Evolutionary conservation across 2,329 filamentous ascomycete species (phyloP), one percentile per base, ranked within the genome.

Genomic region (Pestalotiopsis sp.): DNA sequence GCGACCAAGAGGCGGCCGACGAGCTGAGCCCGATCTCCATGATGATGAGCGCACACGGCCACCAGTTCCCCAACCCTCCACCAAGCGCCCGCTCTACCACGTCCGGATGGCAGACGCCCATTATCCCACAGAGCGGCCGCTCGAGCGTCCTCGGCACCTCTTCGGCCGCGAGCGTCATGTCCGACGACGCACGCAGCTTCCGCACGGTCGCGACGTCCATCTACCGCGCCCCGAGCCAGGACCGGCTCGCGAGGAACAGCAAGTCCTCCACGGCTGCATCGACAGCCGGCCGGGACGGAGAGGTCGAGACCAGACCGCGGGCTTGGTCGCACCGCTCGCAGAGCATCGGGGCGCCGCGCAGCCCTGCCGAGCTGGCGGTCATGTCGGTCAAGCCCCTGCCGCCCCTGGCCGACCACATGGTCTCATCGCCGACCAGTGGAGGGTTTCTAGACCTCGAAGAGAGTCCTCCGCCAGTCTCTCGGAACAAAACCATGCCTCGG

Each of bases 71-170:
- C 0, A 69, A 65, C 0, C 75, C 76, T 0, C 75, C 74, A 7
- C 67, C 66, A 12, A 74, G 69, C 1, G 67, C 70, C 17, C 70
- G 72, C 1, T 70, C 64, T 25, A 69, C 61, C 11, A 70, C 69
- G 39, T 45, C 39, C 2, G 71, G 72, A 7, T 73, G 73, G 72
- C 69, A 74, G 38, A 71, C 71, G 13, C 57, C 74, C 64, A 23
- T 36, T 36, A 36, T 39, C 11, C 69, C 67, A 11, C 72, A 71
- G 1, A 76, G 75, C 65, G 64, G 69, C 2, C 69, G 69, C 9
- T 77, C 76, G 3, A 76, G 75, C 6, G 76, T 72, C 69, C 76
- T 74, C 74, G 75, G 74, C 4, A 74, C 76, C 11, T 76, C 73
- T 4, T 76, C 74, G 23, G 71, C 74, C 25, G 67, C 73, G 72